phyloP scores from a whole-genome alignment of 148 eudicot genomes.

The Rhododendron mucronatum region DNA sequence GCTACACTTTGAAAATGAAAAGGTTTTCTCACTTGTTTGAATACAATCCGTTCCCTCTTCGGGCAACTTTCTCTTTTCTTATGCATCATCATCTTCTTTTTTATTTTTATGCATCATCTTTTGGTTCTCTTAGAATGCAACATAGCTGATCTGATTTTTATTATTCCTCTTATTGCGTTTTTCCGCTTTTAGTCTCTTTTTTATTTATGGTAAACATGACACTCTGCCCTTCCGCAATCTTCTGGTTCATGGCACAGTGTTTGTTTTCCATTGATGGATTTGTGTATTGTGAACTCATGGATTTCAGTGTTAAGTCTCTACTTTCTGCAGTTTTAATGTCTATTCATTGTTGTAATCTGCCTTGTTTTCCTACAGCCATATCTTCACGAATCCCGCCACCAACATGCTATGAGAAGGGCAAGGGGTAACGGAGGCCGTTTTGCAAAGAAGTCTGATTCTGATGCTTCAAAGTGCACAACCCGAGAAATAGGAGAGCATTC shows the following conservation, averaged over 20 bases:
- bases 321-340: not conserved
- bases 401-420: conserved; percentile 86
- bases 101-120: not conserved
- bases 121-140: not conserved
- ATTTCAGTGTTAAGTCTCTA: not conserved
- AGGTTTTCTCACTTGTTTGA: not conserved
- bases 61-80: not conserved
- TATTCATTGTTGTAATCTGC: not conserved
- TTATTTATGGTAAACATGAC: not conserved
- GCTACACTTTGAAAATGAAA: not conserved
- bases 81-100: not conserved
- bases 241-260: not conserved
- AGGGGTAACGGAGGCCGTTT: conserved; percentile 96
- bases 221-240: not conserved
- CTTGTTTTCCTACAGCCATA: conserved; percentile 53
- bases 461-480: conserved; percentile 26
- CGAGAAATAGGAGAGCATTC: conserved; percentile 32
- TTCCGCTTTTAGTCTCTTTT: not conserved
- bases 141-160: not conserved
- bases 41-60: not conserved
- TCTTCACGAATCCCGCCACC: conserved; percentile 96
- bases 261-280: not conserved
- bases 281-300: not conserved
- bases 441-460: conserved; percentile 64
- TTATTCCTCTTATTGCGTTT: not conserved